Evolutionary conservation across 1,284 basidiomycete genomes (phyloP).

Genomic region (Melampsora larici-populina): DNA sequence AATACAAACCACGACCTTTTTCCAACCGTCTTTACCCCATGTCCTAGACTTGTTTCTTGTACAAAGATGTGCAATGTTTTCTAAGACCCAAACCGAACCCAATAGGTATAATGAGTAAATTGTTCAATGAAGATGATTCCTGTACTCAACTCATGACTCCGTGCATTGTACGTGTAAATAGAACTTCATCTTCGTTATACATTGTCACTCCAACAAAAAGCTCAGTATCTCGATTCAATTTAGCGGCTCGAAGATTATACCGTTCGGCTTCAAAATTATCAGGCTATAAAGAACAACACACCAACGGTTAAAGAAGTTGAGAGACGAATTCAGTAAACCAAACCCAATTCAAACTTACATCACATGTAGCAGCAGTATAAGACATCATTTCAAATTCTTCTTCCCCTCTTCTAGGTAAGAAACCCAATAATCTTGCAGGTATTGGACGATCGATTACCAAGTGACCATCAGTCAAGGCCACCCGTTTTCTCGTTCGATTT

Average conservation of each 20-base stretch:
- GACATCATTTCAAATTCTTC: constrained; percentile 34
- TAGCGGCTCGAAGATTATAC: constrained; percentile 81
- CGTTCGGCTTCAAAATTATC: constrained; percentile 75
- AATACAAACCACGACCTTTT: constrained; percentile 80
- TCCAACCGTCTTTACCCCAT: constrained; percentile 79
- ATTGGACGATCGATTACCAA: constrained; percentile 82
- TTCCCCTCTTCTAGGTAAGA: constrained; percentile 62
- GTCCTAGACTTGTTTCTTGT: constrained; percentile 78
- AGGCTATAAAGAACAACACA: constrained; percentile 56
- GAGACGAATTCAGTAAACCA: constrained; percentile 71
- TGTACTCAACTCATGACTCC: constrained; percentile 54
- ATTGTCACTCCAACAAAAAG: constrained; percentile 65
- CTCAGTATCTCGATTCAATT: constrained; percentile 86
- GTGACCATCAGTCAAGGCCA: constrained; percentile 85
- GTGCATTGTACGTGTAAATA: constrained; percentile 55
- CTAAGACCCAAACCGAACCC: constrained; percentile 61
- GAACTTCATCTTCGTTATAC: constrained; percentile 91
- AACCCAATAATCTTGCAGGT: constrained; percentile 75
- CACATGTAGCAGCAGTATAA: constrained; percentile 67
- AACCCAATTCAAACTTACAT: constrained; percentile 85
- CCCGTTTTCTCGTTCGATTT: constrained; percentile 84
- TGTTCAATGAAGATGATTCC: constrained; percentile 83
- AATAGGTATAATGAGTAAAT: constrained; percentile 85
- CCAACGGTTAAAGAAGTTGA: constrained; percentile 61
- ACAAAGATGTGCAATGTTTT: constrained; percentile 64